These are phyloP conservation scores for Priceomyces melissophilus DNA, from an alignment of 805 yeast genomes.

Conservation along the genomic window DNA sequence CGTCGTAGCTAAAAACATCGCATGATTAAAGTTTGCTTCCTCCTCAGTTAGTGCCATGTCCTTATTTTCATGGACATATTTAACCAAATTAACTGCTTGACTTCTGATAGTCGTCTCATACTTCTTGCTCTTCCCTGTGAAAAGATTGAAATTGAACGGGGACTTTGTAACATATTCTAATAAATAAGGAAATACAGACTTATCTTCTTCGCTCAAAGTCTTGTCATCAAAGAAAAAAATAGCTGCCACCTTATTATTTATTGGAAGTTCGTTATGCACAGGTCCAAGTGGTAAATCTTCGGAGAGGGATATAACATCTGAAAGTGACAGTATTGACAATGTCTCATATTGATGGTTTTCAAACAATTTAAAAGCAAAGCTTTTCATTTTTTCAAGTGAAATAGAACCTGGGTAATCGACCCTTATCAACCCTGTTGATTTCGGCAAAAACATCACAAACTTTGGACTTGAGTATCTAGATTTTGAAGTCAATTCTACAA, in stretches of 20 bases:
- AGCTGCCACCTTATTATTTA: conserved; percentile 44
- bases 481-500: conserved; percentile 25
- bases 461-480: conserved; percentile 28
- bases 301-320: conserved; percentile 27
- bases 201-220: conserved; percentile 57
- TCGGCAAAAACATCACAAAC: conserved; percentile 53
- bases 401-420: conserved; percentile 42
- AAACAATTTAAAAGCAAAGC: conserved; percentile 46
- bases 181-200: conserved; percentile 55
- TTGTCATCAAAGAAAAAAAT: conserved; percentile 53
- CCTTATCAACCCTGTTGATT: conserved; percentile 42
- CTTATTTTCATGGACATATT: conserved; percentile 43
- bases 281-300: conserved; percentile 29
- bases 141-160: conserved; percentile 52
- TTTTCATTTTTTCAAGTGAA: conserved; percentile 28
- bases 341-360: conserved; percentile 43
- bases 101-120: conserved; percentile 35
- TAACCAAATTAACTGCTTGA: conserved; percentile 40
- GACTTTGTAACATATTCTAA: conserved; percentile 58
- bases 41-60: conserved; percentile 28
- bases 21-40: conserved; percentile 37
- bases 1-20: conserved; percentile 47
- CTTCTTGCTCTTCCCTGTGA: conserved; percentile 46
- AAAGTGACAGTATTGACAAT: conserved; percentile 25
- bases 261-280: conserved; percentile 33